Evolutionary conservation across 331 rosid genomes (phyloP), one percentile per base, ranked within the genome.

Genomic region (Quercus tomentella): DNA sequence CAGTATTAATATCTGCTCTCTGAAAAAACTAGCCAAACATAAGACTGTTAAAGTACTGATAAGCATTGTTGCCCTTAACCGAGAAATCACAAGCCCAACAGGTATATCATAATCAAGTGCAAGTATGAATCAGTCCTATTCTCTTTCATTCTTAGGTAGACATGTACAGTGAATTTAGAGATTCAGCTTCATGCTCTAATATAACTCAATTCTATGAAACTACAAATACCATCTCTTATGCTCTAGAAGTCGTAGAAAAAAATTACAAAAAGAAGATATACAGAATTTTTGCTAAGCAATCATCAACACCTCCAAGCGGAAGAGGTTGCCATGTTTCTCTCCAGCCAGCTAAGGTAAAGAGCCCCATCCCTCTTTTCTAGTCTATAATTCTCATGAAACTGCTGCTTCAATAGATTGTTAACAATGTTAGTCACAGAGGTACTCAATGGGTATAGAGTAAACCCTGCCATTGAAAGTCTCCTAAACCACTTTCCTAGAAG

Each of bases 401-500:
- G 91, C 28, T 70, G 89, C 28, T 67, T 87, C 86, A 93, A 82
- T 72, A 96, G 14, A 71, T 78, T 72, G 55, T 62, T 73, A 16
- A 89, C 83, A 1, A 90, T 84, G 17, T 5, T 56, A 1, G 57
- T 73, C 67, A 84, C 94, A 1, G 89, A 66, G 20, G 87, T 22
- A 81, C 98, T 89, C 90, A 90, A 79, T 2, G 88, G 92, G 80
- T 41, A 83, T 9, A 43, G 91, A 18, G 78, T 77, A 72, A 96
- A 93, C 35, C 97, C 98, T 4, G 94, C 99, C 98, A 93, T 93
- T 52, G 20, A 79, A 76, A 96, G 87, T 81, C 99, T 96, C 74
- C 54, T 68, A 84, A 72, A 88, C 99, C 99, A 96, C 80, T 96
- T 96, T 16, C 93, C 92, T 0, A 87, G 84, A 55, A 70, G 91